phyloP scores from a whole-genome alignment of 2,329 filamentous ascomycete genomes.

The Aspergillus brunneoviolaceus region DNA sequence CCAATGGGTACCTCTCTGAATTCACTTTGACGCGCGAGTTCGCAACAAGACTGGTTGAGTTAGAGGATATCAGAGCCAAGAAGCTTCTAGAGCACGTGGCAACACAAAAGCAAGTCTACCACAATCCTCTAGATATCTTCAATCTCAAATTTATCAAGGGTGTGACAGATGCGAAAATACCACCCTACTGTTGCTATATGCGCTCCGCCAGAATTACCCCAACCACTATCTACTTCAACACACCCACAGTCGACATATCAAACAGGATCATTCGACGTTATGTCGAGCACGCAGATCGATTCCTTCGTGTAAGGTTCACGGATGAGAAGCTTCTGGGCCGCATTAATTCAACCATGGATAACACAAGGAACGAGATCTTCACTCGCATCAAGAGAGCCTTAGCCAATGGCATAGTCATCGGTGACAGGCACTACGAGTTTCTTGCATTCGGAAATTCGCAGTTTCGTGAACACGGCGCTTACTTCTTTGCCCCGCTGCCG shows the following conservation, averaged over 20 bases:
- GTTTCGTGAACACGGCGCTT: slow-evolving; percentile 85
- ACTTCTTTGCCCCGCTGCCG: slow-evolving; percentile 78
- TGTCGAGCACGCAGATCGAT: slow-evolving; percentile 68
- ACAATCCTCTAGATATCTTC: slow-evolving; percentile 73
- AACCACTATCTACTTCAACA: slow-evolving; percentile 74
- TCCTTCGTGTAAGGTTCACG: slow-evolving; percentile 84
- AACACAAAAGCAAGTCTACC: slow-evolving; percentile 61
- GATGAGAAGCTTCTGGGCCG: slow-evolving; percentile 70
- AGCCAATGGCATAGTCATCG: slow-evolving; percentile 76
- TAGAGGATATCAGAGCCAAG: slow-evolving; percentile 57
- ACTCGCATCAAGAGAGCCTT: slow-evolving; percentile 70
- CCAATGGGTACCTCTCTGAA: slow-evolving; percentile 72
- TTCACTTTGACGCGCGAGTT: slow-evolving; percentile 70
- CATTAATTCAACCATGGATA: slow-evolving; percentile 58
- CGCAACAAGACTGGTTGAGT: slow-evolving; percentile 56
- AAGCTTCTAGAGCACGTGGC: slow-evolving; percentile 73
- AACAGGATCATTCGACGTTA: slow-evolving; percentile 83
- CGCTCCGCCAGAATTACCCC: slow-evolving; percentile 80
- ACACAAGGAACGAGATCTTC: slow-evolving; percentile 68
- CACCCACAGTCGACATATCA: slow-evolving; percentile 78
- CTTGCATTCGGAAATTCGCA: slow-evolving; percentile 95
- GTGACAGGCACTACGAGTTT: slow-evolving; percentile 80
- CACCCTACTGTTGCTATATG: slow-evolving; percentile 71
- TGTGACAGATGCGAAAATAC: slow-evolving; percentile 56
- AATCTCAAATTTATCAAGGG: slow-evolving; percentile 47